Evolutionary conservation across 2,329 filamentous ascomycete genomes (phyloP), one percentile per base, ranked within the genome.

Genomic region (Fusarium denticulatum): DNA sequence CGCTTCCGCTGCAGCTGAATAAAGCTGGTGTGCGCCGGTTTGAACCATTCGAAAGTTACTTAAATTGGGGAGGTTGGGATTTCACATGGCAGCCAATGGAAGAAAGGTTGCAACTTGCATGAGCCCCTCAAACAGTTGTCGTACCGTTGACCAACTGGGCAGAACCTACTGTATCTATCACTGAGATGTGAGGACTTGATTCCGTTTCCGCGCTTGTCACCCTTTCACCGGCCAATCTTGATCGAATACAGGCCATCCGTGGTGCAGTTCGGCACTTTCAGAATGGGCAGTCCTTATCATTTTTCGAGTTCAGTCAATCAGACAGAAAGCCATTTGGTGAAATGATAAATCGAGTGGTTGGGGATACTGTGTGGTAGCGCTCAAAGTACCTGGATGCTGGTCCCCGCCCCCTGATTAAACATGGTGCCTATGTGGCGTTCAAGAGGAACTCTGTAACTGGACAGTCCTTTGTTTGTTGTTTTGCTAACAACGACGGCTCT

Each of bases 31-130:
- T 56, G 56, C 59, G 62, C 65, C 50, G 43, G 50, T 53, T 62
- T 63, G 67, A 53, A 49, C 61, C 26, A 63, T 67, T 69, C 39
- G 40, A 64, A 50, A 60, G 58, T 53, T 37, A 42, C 26, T 69
- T 53, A 64, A 76, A 72, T 73, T 67, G 69, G 47, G 65, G 75
- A 70, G 75, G 75, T 70, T 77, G 75, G 75, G 71, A 52, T 66
- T 59, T 72, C 64, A 75, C 66, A 68, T 63, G 69, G 59, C 46
- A 76, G 63, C 75, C 75, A 77, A 76, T 77, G 34, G 59, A 60
- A 39, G 26, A 46, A 45, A 42, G 43, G 39, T 30, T 20, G 34
- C 53, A 34, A 64, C 16, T 40, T 64, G 68, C 69, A 60, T 47
- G 49, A 67, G 58, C 73, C 68, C 67, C 37, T 60, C 59, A 62